Conservation (phyloP, 1,139 yeast genomes). For the Debaryomycetaceae sp. region DNA sequence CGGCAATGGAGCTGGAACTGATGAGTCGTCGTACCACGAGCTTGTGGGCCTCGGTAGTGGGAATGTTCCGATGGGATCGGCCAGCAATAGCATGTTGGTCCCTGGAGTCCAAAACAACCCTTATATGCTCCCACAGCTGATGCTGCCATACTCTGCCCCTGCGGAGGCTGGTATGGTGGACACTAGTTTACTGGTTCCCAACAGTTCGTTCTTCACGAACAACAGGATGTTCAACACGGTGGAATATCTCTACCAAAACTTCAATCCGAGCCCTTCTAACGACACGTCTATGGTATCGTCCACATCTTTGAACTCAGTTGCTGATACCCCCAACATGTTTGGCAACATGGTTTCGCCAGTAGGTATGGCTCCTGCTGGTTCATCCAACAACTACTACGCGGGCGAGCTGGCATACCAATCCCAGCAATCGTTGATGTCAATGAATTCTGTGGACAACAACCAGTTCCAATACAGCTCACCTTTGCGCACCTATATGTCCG, state of each 20-base stretch:
- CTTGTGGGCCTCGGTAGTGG: not conserved
- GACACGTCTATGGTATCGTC: constrained; percentile 1
- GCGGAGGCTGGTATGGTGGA: not conserved
- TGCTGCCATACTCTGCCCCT: not conserved
- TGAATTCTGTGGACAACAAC: constrained; percentile 3
- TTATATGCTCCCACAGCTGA: not conserved
- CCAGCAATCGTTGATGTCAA: constrained; percentile 4
- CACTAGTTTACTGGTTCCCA: not conserved
- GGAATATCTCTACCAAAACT: not conserved
- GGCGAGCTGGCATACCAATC: not conserved
- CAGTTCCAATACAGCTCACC: not conserved
- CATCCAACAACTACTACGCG: not conserved
- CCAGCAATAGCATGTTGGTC: not conserved
- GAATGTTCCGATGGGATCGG: not conserved
- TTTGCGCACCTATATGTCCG: not conserved
- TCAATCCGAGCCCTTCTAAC: not conserved
- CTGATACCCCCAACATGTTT: constrained; percentile 8
- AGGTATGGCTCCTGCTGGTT: not conserved
- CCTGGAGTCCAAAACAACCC: not conserved
- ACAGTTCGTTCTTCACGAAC: not conserved
- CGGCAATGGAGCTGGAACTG: not conserved
- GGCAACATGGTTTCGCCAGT: constrained; percentile 1
- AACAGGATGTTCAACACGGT: constrained; percentile 2
- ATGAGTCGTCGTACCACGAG: not conserved
- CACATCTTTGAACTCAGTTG: constrained; percentile 10